A percentile compares a stretch with the other conserved stretches of the same genome.
phyloP scores from a whole-genome alignment of 805 yeast species.

The Kodamaea sagamina region DNA sequence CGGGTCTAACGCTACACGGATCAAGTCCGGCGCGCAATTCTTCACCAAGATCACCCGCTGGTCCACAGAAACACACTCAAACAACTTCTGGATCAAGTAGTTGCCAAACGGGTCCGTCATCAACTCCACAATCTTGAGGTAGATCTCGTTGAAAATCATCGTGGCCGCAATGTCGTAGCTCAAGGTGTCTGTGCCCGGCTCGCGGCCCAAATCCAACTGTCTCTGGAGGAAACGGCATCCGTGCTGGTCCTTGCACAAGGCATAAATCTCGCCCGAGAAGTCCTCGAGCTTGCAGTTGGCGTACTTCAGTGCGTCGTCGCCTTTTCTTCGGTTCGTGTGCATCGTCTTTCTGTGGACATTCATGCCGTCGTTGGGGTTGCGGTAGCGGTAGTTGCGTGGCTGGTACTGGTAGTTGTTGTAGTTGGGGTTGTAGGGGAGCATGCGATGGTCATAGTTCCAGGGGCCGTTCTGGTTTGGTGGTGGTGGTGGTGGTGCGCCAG shows the following conservation, averaged over 20 bases:
- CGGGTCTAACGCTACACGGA: conserved; percentile 82
- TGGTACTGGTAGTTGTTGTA: conserved; percentile 6
- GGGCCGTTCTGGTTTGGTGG: conserved; percentile 6
- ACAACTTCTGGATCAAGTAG: conserved; percentile 84
- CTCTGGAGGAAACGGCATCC: conserved; percentile 92
- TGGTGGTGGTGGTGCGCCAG: conserved; percentile 1
- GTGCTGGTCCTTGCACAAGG: conserved; percentile 92
- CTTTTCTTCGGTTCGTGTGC: conserved; percentile 40
- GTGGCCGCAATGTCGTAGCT: conserved; percentile 53
- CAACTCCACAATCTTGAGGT: conserved; percentile 74
- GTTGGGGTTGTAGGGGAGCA: conserved; percentile 3
- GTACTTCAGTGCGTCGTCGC: conserved; percentile 72
- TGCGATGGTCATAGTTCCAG: conserved; percentile 19
- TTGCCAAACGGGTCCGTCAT: conserved; percentile 99
- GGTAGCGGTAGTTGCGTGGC: conserved; percentile 4
- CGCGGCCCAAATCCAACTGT: conserved; percentile 68
- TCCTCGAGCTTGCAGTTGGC: conserved; percentile 67
- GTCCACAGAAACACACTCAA: conserved; percentile 70
- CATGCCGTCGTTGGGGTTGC: conserved; percentile 19
- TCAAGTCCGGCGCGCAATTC: conserved; percentile 71
- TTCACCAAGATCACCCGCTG: conserved; percentile 71
- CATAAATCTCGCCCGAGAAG: conserved; percentile 70
- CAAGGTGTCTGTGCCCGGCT: conserved; percentile 17
- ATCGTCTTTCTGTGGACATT: conserved; percentile 46
- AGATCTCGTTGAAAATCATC: conserved; percentile 78